A percentile compares a stretch with the other conserved stretches of the same genome.
Evolutionary conservation across 345 rosid genomes (phyloP).

Genomic region (Hevea brasiliensis): DNA sequence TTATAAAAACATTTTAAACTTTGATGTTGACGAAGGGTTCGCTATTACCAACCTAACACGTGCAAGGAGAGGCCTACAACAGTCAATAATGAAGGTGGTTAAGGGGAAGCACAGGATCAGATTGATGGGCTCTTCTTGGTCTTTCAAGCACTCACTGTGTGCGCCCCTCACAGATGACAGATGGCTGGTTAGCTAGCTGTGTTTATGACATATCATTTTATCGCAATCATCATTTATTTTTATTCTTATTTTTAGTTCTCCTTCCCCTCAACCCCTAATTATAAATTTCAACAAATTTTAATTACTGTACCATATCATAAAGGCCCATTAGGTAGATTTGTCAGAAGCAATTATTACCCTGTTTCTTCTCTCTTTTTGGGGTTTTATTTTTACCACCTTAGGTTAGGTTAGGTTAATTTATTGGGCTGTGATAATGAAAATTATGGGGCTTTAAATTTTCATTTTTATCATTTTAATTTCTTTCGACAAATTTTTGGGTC

Average conservation of each 20-base stretch:
- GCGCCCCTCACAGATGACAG: background rate
- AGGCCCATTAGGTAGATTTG: constrained; percentile 30
- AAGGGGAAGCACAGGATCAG: constrained; percentile 20
- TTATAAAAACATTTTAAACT: too few relatives aligned
- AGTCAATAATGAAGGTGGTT: constrained; percentile 42
- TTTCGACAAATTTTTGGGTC: too few relatives aligned
- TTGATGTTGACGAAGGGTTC: too few relatives aligned
- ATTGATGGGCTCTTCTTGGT: constrained; percentile 2
- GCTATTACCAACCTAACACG: constrained; percentile 22
- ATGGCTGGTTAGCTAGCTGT: constrained; percentile 28
- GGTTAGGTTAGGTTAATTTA: too few relatives aligned
- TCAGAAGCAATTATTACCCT: constrained; percentile 30
- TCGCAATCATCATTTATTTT: too few relatives aligned
- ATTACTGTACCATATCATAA: constrained; percentile 3
- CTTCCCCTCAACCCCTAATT: constrained; percentile 7
- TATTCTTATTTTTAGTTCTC: background rate
- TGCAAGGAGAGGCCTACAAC: constrained; percentile 31
- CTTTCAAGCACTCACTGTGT: background rate
- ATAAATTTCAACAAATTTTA: constrained; percentile 3
- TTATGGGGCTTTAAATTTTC: too few relatives aligned
- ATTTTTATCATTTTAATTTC: too few relatives aligned
- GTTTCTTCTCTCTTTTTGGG: background rate
- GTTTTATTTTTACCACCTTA: background rate
- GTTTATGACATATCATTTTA: constrained; percentile 32
- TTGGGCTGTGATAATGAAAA: too few relatives aligned